A percentile compares a stretch with the other conserved stretches of the same genome.
Evolutionary conservation across 1,284 basidiomycete genomes (phyloP).

Genomic region (Trichosporon ovoides): DNA sequence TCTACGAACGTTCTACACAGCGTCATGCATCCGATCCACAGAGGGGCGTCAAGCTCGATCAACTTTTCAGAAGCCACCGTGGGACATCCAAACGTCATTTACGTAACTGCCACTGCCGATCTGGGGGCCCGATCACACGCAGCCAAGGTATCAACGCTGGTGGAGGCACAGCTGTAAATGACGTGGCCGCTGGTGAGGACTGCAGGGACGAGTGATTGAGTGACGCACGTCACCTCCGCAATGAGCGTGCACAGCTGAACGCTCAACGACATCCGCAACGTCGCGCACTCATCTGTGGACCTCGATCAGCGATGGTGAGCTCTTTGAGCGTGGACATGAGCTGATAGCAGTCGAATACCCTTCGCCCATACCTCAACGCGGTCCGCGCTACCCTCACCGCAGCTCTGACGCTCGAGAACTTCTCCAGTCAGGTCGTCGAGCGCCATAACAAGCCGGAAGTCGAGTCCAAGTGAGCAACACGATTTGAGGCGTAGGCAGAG

Average conservation of each 20-base stretch:
- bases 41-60: background rate
- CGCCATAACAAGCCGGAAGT: constrained; percentile 95
- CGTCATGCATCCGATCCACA: background rate
- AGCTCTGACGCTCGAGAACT: constrained; percentile 95
- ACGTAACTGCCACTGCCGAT: background rate
- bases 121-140: background rate
- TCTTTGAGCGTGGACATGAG: too few relatives aligned
- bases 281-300: background rate
- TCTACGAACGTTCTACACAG: background rate
- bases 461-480: constrained; percentile 63
- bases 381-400: constrained; percentile 93
- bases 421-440: constrained; percentile 94
- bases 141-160: background rate
- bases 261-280: background rate
- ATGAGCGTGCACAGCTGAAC: background rate
- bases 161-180: too few relatives aligned
- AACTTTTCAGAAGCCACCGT: constrained; percentile 13
- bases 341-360: constrained; percentile 55
- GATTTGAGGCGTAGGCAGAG: background rate
- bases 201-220: background rate
- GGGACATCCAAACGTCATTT: background rate
- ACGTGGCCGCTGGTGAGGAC: background rate
- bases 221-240: constrained; percentile 5
- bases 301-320: constrained; percentile 2
- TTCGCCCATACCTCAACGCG: constrained; percentile 92